Evolutionary conservation across 768 basidiomycete genomes (phyloP), one percentile per base, ranked within the genome.

Genomic region (Suillus cothurnatus): DNA sequence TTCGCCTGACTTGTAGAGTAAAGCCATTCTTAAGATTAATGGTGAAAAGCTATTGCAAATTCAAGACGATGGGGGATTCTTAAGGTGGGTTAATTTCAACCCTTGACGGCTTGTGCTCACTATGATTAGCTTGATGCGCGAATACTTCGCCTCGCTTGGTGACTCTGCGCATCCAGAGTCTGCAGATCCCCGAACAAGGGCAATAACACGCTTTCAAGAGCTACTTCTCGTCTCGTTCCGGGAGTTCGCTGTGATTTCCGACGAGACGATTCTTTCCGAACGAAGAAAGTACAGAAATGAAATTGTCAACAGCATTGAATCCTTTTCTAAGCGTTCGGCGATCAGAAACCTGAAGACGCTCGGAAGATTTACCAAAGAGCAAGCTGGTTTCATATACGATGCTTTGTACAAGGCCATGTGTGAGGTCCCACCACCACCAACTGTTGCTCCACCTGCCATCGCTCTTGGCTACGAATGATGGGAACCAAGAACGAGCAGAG

Each of bases 181-280:
- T 17, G 75, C 84, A 8, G 97, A 99, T 70, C 91, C 95, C 9
- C 89, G 95, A 17, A 86, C 92, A 4, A 91, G 96, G 15, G 94
- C 95, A 26, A 97, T 98, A 71, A 98, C 95, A 11, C 90, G 93
- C 63, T 99, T 99, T 85, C 97, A 99, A 76, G 96, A 99, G 78
- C 87, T 95, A 1, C 88, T 98, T 49, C 88, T 99, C 8, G 90
- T 99, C 63, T 97, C 97, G 3, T 99, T 99, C 86, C 88, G 97
- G 64, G 97, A 99, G 74, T 99, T 99, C 75, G 91, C 94, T 5
- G 85, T 95, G 67, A 97, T 99, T 76, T 95, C 95, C 0, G 97
- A 98, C 70, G 97, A 99, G 12, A 91, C 92, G 21, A 98, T 99
- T 71, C 85, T 86, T 19, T 82, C 86, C 15, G 97, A 99, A 77